These are phyloP conservation scores for Asterella californica DNA, from an alignment of 225 moss, liverwort and hornwort genomes.

Conservation along the genomic window DNA sequence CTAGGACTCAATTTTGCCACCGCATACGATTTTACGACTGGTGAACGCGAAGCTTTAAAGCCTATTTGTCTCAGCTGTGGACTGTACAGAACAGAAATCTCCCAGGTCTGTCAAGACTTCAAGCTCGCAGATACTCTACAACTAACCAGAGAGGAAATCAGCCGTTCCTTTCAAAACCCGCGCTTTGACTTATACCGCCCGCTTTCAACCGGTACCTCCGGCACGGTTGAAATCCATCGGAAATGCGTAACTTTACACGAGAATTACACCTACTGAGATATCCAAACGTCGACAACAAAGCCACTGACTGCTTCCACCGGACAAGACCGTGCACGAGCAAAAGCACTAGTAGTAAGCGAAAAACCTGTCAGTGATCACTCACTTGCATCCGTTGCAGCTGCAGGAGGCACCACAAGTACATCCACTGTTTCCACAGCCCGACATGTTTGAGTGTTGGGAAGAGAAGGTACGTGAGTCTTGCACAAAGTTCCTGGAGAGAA, in stretches of 20 bases:
- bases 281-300: not conserved
- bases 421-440: conserved; percentile 27
- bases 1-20: too few relatives aligned
- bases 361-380: not conserved
- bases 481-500: not conserved
- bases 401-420: conserved; percentile 18
- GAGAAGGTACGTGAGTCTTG: not conserved
- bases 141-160: not conserved
- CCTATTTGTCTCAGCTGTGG: too few relatives aligned
- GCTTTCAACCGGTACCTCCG: not conserved
- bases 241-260: not conserved
- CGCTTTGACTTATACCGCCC: not conserved
- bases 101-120: too few relatives aligned
- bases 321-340: not conserved
- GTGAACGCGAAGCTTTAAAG: too few relatives aligned
- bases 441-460: conserved; percentile 9
- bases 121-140: too few relatives aligned
- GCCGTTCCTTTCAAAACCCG: not conserved
- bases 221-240: not conserved
- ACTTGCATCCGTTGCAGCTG: conserved; percentile 25
- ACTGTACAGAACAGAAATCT: too few relatives aligned
- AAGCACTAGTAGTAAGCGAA: not conserved
- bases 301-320: not conserved
- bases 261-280: not conserved
- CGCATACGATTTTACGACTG: too few relatives aligned